These are phyloP conservation scores for Neospora caninum DNA, from an alignment of 169 alveolate genomes.

Conservation along the genomic window DNA sequence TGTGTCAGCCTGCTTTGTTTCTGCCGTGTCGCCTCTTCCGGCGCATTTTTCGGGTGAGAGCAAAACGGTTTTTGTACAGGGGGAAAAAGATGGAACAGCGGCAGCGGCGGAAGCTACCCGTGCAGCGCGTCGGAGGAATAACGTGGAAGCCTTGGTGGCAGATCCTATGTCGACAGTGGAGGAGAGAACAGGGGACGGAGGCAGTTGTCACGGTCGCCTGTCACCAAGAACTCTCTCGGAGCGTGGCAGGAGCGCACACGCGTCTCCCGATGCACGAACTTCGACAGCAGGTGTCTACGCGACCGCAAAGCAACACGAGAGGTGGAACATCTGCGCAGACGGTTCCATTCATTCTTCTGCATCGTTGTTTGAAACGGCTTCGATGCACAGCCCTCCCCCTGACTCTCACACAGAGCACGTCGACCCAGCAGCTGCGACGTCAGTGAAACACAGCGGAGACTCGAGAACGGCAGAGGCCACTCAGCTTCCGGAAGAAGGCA, in stretches of 20 bases:
- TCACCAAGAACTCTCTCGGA: not conserved
- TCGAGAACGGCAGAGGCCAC: no score
- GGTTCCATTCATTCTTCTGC: not conserved
- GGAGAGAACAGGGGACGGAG: not conserved
- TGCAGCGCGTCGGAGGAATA: not conserved
- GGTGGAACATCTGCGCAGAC: not conserved
- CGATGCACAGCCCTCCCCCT: not conserved
- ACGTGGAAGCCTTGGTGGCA: constrained; percentile 8
- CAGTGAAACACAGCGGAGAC: no score
- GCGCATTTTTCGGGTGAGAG: not conserved
- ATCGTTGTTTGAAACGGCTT: not conserved
- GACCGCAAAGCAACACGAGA: not conserved
- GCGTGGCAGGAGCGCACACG: not conserved
- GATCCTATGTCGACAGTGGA: not conserved
- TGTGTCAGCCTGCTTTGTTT: not conserved
- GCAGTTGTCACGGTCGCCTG: not conserved
- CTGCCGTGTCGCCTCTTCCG: constrained; percentile 4
- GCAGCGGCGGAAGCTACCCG: not conserved
- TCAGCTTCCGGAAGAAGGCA: no score
- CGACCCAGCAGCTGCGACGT: not conserved
- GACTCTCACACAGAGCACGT: not conserved
- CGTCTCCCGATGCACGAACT: not conserved
- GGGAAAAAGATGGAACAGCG: not conserved
- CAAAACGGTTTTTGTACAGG: not conserved
- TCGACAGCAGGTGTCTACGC: not conserved